Conservation (phyloP, 495 filamentous ascomycete genomes). For the Bryoglossum gracile region DNA sequence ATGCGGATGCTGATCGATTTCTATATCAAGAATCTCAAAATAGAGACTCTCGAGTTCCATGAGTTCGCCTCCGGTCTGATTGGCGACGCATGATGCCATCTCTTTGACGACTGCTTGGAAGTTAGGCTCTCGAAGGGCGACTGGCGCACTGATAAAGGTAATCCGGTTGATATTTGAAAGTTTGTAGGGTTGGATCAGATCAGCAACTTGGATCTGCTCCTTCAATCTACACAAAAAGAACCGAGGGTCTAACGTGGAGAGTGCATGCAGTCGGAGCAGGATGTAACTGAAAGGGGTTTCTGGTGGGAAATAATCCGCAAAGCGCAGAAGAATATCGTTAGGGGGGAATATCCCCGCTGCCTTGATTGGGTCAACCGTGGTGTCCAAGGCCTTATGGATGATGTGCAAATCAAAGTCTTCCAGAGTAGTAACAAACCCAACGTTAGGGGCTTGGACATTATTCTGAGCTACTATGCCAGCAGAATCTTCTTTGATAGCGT, state of each 20-base stretch:
- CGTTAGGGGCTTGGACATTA: slow-evolving; percentile 29
- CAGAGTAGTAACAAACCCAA: slow-evolving; percentile 77
- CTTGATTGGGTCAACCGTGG: slow-evolving; percentile 55
- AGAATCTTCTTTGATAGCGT: slow-evolving; percentile 29
- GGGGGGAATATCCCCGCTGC: slow-evolving; percentile 74
- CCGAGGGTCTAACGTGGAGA: slow-evolving; percentile 47
- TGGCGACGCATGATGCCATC: slow-evolving; percentile 60
- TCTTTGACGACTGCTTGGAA: slow-evolving; percentile 41
- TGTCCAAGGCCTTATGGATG: slow-evolving; percentile 54
- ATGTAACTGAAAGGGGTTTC: slow-evolving; percentile 71
- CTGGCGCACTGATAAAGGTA: slow-evolving; percentile 66
- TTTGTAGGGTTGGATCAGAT: slow-evolving; percentile 57
- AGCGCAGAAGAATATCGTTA: slow-evolving; percentile 53
- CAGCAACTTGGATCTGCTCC: slow-evolving; percentile 55
- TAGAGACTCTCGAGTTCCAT: slow-evolving; percentile 57
- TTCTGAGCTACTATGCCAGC: slow-evolving; percentile 2
- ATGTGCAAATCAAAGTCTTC: slow-evolving; percentile 58
- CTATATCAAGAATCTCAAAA: slow-evolving; percentile 56
- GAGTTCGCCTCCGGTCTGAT: slow-evolving; percentile 53
- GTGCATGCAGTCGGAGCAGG: slow-evolving; percentile 60
- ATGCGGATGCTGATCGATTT: slow-evolving; percentile 28
- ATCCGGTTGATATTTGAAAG: slow-evolving; percentile 66
- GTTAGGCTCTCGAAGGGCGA: slow-evolving; percentile 29
- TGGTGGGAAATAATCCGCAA: slow-evolving; percentile 71
- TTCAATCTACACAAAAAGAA: slow-evolving; percentile 67